Evolutionary conservation across 2,329 filamentous ascomycete species (phyloP), one percentile per base, ranked within the genome.

Genomic region (Chaetoscypha palmicola): DNA sequence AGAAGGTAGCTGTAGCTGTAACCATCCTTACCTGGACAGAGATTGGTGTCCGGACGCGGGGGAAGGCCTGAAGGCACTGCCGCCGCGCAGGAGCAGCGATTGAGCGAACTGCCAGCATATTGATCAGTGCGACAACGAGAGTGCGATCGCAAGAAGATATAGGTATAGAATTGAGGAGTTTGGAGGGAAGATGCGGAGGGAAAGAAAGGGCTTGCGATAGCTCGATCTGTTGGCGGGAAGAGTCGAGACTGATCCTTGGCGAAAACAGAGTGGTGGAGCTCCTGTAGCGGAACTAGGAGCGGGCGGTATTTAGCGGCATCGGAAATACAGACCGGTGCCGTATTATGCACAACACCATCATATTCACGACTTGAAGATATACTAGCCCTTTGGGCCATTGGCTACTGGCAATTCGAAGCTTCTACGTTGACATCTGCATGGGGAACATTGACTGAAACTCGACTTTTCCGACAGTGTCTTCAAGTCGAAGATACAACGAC

Each of bases 101-200:
- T 61, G 81, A 79, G 71, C 88, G 83, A 66, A 85, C 73, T 69
- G 85, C 81, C 70, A 94, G 74, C 89, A 95, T 95, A 63, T 65
- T 84, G 74, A 68, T 57, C n/a, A 44, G 45, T 39, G 26, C 32
- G 38, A 43, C 40, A 47, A 43, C 46, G 45, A 51, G 47, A 47
- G 41, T 41, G 45, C 43, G 41, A 35, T 41, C 45, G 35, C 48
- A 14, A 42, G 26, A 21, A 37, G 24, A 22, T 42, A 41, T 49
- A 43, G 44, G 43, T 35, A 49, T 34, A 45, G 45, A 36, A 37
- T 43, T 43, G 21, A 38, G 41, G 26, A 38, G 42, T 41, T 47
- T 41, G 38, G 38, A 51, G 37, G 38, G 32, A 20, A 46, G 17
- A 14, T 31, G 39, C 38, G 17, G 20, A 34, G 26, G 40, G 39